A percentile compares a stretch with the other conserved stretches of the same genome.
These are phyloP conservation scores for Dactylella cylindrospora DNA, from an alignment of 2,329 filamentous ascomycete genomes.

Conservation along the genomic window DNA sequence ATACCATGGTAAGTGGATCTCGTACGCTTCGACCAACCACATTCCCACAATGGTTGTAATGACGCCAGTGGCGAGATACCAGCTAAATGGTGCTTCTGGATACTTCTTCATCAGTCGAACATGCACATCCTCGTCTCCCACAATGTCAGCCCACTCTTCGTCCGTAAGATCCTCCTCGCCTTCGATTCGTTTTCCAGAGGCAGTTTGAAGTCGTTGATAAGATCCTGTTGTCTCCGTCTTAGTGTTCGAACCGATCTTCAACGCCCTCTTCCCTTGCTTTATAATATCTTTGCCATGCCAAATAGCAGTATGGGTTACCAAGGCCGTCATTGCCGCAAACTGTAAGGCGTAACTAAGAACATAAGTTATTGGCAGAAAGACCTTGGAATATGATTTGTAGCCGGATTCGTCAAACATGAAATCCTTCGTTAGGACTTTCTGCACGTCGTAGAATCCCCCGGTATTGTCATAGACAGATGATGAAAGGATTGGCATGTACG, in stretches of 20 bases:
- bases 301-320: slow-evolving; percentile 77
- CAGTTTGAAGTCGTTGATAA: slow-evolving; percentile 30
- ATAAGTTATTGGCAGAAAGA: slow-evolving; percentile 84
- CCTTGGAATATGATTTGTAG: slow-evolving; percentile 77
- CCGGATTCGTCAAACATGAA: slow-evolving; percentile 76
- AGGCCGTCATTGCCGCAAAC: slow-evolving; percentile 76
- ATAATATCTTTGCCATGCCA: slow-evolving; percentile 84
- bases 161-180: slow-evolving; percentile 42
- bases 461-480: slow-evolving; percentile 83
- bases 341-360: slow-evolving; percentile 83
- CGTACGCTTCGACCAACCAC: slow-evolving; percentile 84
- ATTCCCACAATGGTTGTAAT: slow-evolving; percentile 77
- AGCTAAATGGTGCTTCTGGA: slow-evolving; percentile 75
- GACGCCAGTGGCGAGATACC: slow-evolving; percentile 76
- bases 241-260: slow-evolving; percentile 33
- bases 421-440: slow-evolving; percentile 73
- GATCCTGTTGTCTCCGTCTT: slow-evolving; percentile 53
- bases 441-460: slow-evolving; percentile 76
- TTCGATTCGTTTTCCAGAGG: slow-evolving; percentile 11
- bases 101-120: slow-evolving; percentile 81
- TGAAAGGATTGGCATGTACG: slow-evolving; percentile 84
- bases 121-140: slow-evolving; percentile 77
- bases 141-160: slow-evolving; percentile 55
- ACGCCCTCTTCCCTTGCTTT: slow-evolving; percentile 66
- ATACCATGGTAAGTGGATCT: slow-evolving; percentile 82